A percentile compares a stretch with the other conserved stretches of the same genome.
Evolutionary conservation across 306 rosid species (phyloP).

Genomic region (Urtica urens): DNA sequence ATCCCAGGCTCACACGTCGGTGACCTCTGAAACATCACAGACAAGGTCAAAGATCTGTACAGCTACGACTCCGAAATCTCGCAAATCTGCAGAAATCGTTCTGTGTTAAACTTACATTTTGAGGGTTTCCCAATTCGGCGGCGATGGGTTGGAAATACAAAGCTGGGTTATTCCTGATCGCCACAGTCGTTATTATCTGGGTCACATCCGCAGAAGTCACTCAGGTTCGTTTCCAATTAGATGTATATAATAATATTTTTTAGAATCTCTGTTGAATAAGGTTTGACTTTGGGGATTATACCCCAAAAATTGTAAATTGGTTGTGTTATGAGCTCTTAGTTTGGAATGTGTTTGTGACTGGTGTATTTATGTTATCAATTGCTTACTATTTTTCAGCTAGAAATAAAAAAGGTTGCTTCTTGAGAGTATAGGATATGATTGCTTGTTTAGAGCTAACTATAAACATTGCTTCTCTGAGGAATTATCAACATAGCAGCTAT

Average conservation of each 20-base stretch:
- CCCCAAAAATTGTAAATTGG: too few relatives aligned
- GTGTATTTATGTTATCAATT: too few relatives aligned
- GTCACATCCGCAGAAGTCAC: conserved; percentile 95
- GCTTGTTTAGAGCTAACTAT: too few relatives aligned
- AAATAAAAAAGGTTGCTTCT: too few relatives aligned
- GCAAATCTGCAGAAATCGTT: not conserved
- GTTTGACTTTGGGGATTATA: too few relatives aligned
- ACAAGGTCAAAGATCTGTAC: conserved; percentile 25
- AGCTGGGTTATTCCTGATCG: conserved; percentile 75
- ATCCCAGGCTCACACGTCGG: conserved; percentile 16
- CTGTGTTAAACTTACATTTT: conserved; percentile 9
- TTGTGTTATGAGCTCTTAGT: not conserved
- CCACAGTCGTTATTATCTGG: conserved; percentile 80
- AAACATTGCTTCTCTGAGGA: too few relatives aligned
- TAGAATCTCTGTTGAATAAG: too few relatives aligned
- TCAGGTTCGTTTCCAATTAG: conserved; percentile 39
- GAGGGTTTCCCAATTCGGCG: conserved; percentile 21
- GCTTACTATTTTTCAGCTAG: not conserved
- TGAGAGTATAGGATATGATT: too few relatives aligned
- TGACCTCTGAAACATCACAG: conserved; percentile 13
- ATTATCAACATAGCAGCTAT: too few relatives aligned
- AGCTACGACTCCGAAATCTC: conserved; percentile 27
- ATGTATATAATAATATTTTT: too few relatives aligned
- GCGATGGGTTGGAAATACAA: conserved; percentile 80
- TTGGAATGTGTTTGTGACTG: not conserved